Percentiles rank a stretch among this genome's conserved stretches.
Evolutionary conservation across 73 alveolate species (phyloP).

Genomic region (Paramecium octaurelia): DNA sequence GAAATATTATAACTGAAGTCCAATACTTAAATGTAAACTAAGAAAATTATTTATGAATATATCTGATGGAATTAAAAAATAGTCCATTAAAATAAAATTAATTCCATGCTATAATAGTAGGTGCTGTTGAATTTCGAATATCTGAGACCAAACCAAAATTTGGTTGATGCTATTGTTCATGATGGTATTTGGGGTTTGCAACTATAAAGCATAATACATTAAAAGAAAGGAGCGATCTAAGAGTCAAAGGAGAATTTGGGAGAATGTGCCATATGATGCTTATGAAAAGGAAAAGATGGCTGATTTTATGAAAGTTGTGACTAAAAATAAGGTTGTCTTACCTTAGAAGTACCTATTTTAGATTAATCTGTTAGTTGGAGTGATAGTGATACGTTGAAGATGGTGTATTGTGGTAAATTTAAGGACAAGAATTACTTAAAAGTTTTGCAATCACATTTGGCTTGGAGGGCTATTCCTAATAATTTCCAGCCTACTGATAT

Average conservation of each 20-base stretch:
- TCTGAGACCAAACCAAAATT: neutral
- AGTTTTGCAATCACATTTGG: neutral
- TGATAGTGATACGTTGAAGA: conserved; percentile 17
- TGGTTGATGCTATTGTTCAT: conserved; percentile 6
- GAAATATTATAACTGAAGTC: neutral
- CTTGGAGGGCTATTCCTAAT: conserved; percentile 16
- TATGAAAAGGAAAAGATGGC: conserved; percentile 45
- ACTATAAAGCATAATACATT: neutral
- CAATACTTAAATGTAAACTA: neutral
- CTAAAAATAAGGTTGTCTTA: neutral
- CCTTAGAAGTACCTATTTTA: neutral
- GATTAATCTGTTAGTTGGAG: neutral
- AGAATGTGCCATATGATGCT: conserved; percentile 31
- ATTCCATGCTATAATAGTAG: neutral
- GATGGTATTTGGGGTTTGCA: neutral
- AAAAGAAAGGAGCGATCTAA: conserved; percentile 21
- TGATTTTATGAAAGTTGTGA: conserved; percentile 3
- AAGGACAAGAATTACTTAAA: conserved; percentile 28
- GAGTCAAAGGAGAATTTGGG: conserved; percentile 37
- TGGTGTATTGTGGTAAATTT: conserved; percentile 44
- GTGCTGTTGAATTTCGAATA: conserved; percentile 25
- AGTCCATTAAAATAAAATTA: neutral
- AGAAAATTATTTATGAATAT: neutral
- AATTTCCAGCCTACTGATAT: conserved; percentile 31
- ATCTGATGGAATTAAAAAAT: neutral